Evolutionary conservation across 208 protist species (phyloP).

Genomic region (Crithidia expoeki): DNA sequence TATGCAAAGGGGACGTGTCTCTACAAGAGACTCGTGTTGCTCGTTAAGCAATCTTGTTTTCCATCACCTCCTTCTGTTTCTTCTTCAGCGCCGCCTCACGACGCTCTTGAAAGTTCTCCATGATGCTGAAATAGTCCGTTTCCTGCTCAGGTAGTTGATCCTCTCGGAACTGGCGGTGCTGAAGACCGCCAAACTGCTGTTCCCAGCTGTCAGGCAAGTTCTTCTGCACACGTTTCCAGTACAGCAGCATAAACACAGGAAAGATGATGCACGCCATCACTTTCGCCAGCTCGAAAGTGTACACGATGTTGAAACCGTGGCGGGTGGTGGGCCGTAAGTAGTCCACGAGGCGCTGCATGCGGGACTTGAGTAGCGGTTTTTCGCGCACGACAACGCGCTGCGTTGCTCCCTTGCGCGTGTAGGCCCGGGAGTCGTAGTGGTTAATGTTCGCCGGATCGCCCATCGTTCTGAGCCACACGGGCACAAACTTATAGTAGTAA

Average conservation of each 20-base stretch:
- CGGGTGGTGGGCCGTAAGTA: conserved; percentile 68
- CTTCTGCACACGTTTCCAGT: conserved; percentile 82
- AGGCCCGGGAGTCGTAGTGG: conserved; percentile 73
- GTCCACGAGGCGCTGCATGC: conserved; percentile 62
- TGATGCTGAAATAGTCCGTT: conserved; percentile 85
- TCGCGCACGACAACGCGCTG: conserved; percentile 78
- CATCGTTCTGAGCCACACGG: conserved; percentile 21
- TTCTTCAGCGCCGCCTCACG: conserved; percentile 68
- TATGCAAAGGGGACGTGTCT: too few species aligned
- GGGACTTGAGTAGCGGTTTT: conserved; percentile 79
- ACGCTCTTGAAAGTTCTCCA: conserved; percentile 76
- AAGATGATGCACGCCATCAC: conserved; percentile 81
- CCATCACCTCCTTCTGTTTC: conserved; percentile 57
- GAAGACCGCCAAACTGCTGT: conserved; percentile 77
- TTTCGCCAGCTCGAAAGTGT: conserved; percentile 73
- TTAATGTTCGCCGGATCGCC: conserved; percentile 58
- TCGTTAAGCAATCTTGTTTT: conserved; percentile 35
- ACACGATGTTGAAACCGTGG: conserved; percentile 65
- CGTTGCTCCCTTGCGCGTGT: conserved; percentile 57
- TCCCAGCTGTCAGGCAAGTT: conserved; percentile 76
- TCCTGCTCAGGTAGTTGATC: conserved; percentile 61
- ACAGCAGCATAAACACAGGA: conserved; percentile 78
- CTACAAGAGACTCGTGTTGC: neutral
- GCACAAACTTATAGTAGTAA: neutral
- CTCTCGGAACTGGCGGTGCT: conserved; percentile 79